Evolutionary conservation across 768 basidiomycete species (phyloP).

Genomic region (Pholiota microspora): DNA sequence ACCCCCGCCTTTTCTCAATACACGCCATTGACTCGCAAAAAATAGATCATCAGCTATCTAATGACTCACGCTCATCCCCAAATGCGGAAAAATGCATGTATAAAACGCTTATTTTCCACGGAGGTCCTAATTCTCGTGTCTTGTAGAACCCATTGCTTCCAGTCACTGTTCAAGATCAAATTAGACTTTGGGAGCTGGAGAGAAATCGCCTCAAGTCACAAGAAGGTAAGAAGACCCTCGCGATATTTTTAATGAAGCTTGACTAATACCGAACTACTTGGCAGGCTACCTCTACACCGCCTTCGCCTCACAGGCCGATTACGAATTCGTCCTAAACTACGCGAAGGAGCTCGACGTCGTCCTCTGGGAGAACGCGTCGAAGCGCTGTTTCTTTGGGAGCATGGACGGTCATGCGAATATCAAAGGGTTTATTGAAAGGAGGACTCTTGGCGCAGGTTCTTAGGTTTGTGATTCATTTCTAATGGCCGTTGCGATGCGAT

Average conservation of each 20-base stretch:
- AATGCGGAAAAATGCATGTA: constrained; percentile 88
- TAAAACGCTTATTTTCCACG: neutral
- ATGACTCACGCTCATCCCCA: constrained; percentile 95
- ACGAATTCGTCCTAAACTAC: constrained; percentile 82
- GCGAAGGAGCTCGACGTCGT: constrained; percentile 81
- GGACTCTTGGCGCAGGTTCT: constrained; percentile 34
- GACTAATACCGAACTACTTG: constrained; percentile 18
- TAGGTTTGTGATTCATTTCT: constrained; percentile 20
- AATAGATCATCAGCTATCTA: constrained; percentile 92
- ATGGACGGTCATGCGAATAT: constrained; percentile 77
- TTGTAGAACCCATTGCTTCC: constrained; percentile 86
- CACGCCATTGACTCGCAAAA: constrained; percentile 17
- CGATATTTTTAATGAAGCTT: constrained; percentile 21
- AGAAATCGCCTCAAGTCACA: constrained; percentile 85
- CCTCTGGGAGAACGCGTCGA: constrained; percentile 74
- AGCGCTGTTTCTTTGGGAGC: constrained; percentile 82
- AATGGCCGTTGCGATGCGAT: constrained; percentile 19
- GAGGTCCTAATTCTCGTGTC: neutral
- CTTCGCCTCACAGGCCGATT: constrained; percentile 85
- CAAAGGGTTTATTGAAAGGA: constrained; percentile 75
- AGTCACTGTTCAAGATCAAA: constrained; percentile 97
- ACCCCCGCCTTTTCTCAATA: constrained; percentile 17
- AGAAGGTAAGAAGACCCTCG: constrained; percentile 59
- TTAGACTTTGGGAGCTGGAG: constrained; percentile 96
- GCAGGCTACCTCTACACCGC: constrained; percentile 86